Evolutionary conservation across 192 early-diverging fungal genomes (phyloP), one percentile per base, ranked within the genome.

Genomic region (Coemansia sp.): DNA sequence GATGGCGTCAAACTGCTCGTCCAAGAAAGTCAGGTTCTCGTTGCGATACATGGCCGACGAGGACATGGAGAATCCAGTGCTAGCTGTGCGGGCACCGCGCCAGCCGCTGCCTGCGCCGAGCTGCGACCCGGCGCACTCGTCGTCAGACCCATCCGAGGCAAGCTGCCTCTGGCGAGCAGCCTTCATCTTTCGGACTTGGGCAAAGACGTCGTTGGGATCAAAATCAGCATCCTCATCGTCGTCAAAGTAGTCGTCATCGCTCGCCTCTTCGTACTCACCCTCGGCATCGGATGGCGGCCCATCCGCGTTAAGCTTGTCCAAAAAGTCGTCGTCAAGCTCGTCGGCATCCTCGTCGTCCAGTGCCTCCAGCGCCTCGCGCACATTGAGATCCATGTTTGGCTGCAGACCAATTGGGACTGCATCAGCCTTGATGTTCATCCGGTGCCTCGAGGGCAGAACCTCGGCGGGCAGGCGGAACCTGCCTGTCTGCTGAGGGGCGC

Each of bases 1-100:
- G 43, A 94, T 76, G 74, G 89, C 79, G 68, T 99, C 97, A 81
- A 96, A 99, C 65, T 90, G 91, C 65, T 97, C 94, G 86, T 99
- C 97, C 47, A 99, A 77, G 19, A 94, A 83, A 7, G 91, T 92
- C 22, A 99, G 82, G 64, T 95, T 89, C 42, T 90, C 89, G 73
- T 96, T 98, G 74, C 97, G 90, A 81, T 89, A 92, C 93, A 98
- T 92, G 42, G 91, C 89, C 6, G 94, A 94, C 17, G 95, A 95
- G 1, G 94, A 90, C 93, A 98, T 94, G 10, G 96, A 96, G 31
- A 92, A 89, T 19, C 84, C 82, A 2, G 89, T 82, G 54, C 83
- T 82, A 14, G 71, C 77, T 57, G 59, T 82, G 49, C 41, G 83
- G 40, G 86, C 53, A 71, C 84, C 39, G 68, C 73, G 63, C 62